Conservation (phyloP, 768 basidiomycete genomes). For the Mycena leptocephala region DNA sequence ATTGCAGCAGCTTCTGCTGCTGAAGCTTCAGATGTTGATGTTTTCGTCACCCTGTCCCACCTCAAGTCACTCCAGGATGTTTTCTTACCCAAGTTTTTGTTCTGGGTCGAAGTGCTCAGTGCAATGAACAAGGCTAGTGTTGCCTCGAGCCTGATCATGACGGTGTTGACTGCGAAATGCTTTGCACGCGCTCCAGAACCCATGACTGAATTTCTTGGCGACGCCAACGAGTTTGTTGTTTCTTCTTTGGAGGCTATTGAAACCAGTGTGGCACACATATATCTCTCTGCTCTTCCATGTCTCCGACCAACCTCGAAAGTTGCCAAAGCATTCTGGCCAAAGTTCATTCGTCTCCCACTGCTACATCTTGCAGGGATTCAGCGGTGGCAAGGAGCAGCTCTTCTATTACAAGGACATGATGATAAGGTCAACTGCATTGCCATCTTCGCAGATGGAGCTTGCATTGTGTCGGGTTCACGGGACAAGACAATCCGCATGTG, state of each 20-base stretch:
- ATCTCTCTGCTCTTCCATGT: constrained; percentile 3
- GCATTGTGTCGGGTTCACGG: background rate
- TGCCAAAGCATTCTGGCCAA: background rate
- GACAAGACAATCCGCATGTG: background rate
- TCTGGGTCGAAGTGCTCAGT: too few relatives aligned
- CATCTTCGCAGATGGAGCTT: background rate
- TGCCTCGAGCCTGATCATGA: background rate
- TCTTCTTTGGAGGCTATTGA: too few relatives aligned
- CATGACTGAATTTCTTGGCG: constrained; percentile 1
- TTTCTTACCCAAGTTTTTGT: background rate
- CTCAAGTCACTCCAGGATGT: background rate
- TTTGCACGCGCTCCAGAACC: background rate
- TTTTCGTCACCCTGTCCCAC: background rate
- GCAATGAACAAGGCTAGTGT: background rate
- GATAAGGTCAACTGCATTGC: background rate
- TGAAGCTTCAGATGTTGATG: background rate
- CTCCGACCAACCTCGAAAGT: background rate
- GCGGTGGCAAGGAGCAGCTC: background rate
- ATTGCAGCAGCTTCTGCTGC: background rate
- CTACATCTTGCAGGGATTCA: background rate
- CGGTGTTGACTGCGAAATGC: background rate
- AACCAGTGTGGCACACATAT: too few relatives aligned
- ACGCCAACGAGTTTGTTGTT: constrained; percentile 3
- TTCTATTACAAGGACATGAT: background rate
- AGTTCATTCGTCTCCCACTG: background rate